Conservation (phyloP, 1,284 basidiomycete genomes). For the Tilletiopsis washingtonensis region DNA sequence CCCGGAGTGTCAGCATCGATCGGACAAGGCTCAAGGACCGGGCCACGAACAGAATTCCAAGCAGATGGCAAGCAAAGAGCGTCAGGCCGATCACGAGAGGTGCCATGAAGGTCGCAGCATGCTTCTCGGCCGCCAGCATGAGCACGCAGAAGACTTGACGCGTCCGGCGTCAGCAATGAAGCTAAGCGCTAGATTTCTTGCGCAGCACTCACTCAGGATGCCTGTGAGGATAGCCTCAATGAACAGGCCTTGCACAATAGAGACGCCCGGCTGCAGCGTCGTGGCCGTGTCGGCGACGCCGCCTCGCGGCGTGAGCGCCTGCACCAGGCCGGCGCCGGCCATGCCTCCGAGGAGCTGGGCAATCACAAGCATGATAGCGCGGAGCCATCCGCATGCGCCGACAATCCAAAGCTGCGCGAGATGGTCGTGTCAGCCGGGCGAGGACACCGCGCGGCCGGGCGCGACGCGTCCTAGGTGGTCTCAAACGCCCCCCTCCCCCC, state of each 20-base stretch:
- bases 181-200: not conserved
- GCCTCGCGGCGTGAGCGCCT: slow-evolving; percentile 47
- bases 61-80: slow-evolving; percentile 23
- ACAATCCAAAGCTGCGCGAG: slow-evolving; percentile 46
- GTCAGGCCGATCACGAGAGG: slow-evolving; percentile 34
- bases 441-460: not conserved
- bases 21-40: too few relatives aligned
- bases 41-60: slow-evolving; percentile 18
- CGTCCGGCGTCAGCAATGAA: slow-evolving; percentile 48
- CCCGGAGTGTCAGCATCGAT: too few relatives aligned
- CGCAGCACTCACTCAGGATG: not conserved
- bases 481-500: not conserved
- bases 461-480: not conserved
- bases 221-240: slow-evolving; percentile 43
- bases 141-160: slow-evolving; percentile 49
- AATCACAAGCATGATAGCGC: slow-evolving; percentile 48
- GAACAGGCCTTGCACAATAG: slow-evolving; percentile 35
- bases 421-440: not conserved
- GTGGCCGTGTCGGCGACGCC: slow-evolving; percentile 46
- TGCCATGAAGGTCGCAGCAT: slow-evolving; percentile 44
- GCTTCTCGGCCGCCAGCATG: slow-evolving; percentile 52
- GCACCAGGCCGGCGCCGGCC: slow-evolving; percentile 49
- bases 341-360: slow-evolving; percentile 51
- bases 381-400: slow-evolving; percentile 48
- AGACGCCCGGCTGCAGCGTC: slow-evolving; percentile 42